phyloP scores from a whole-genome alignment of 148 eudicot species.

The Persicaria maculosa region DNA sequence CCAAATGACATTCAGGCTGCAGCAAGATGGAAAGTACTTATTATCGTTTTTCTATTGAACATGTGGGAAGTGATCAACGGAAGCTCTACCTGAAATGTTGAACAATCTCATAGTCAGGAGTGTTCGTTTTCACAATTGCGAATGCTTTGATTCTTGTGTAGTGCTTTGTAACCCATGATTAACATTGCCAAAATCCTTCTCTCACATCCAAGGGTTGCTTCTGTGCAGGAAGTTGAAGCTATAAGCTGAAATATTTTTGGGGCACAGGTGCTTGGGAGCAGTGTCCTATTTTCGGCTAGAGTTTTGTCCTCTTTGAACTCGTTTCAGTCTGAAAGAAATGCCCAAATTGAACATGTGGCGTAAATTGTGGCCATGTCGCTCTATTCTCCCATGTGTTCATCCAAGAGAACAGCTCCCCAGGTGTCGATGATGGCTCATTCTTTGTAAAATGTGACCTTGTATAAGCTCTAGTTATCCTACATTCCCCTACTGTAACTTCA shows the following conservation, averaged over 20 bases:
- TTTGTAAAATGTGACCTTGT: constrained; percentile 5
- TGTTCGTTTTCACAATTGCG: not conserved
- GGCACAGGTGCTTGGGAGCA: not conserved
- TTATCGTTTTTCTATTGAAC: not conserved
- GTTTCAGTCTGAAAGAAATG: not conserved
- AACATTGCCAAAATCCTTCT: not conserved
- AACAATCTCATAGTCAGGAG: too few relatives aligned
- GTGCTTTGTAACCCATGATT: too few relatives aligned
- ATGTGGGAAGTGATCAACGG: not conserved
- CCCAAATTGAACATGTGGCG: not conserved
- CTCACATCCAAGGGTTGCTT: not conserved
- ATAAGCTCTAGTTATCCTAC: not conserved
- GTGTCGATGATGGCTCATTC: not conserved
- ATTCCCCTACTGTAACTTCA: not conserved
- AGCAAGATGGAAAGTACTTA: not conserved
- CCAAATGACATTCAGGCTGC: not conserved
- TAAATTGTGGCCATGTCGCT: not conserved
- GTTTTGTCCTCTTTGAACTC: too few relatives aligned
- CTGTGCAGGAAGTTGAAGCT: not conserved
- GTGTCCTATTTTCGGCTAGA: not conserved
- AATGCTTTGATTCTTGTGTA: too few relatives aligned
- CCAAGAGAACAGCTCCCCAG: not conserved
- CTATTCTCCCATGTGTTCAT: not conserved
- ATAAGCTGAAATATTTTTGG: not conserved
- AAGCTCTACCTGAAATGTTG: not conserved